These are phyloP conservation scores for Atkinsonella hypoxylon DNA, from an alignment of 2,329 filamentous ascomycete species.

Conservation along the genomic window DNA sequence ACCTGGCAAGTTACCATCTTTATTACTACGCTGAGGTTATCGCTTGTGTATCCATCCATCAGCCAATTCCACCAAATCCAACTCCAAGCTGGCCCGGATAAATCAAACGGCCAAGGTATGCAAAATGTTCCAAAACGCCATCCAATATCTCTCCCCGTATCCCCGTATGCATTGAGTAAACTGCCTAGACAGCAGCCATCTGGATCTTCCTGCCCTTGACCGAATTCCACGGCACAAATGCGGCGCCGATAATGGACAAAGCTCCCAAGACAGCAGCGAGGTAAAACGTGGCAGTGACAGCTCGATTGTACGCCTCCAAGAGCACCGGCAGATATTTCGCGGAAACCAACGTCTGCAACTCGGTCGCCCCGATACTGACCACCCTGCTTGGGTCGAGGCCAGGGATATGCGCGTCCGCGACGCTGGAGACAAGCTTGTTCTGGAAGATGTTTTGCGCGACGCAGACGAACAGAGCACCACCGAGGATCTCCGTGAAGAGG, in stretches of 20 bases:
- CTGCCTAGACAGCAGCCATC: conserved; percentile 5
- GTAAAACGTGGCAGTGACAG: conserved; percentile 7
- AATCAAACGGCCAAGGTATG: too few species aligned
- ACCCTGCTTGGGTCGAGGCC: conserved; percentile 3
- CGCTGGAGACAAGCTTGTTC: conserved; percentile 24
- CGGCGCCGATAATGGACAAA: conserved; percentile 5
- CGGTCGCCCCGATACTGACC: conserved; percentile 4
- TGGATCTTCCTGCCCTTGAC: conserved; percentile 8
- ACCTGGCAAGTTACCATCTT: too few species aligned
- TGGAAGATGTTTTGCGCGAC: conserved; percentile 39
- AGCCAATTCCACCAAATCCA: too few species aligned
- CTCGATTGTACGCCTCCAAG: conserved; percentile 5
- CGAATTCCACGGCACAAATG: conserved; percentile 6
- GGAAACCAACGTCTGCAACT: conserved; percentile 4
- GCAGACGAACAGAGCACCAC: conserved; percentile 36
- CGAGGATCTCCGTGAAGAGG: conserved; percentile 32
- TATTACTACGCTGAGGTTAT: too few species aligned
- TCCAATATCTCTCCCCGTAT: neutral
- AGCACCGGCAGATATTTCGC: conserved; percentile 4
- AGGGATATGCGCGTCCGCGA: conserved; percentile 2
- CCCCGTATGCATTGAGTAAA: neutral
- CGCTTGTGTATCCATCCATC: too few species aligned
- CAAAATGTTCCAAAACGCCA: neutral
- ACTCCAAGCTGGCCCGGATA: neutral
- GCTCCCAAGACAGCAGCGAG: conserved; percentile 4